Evolutionary conservation across 2,329 filamentous ascomycete species (phyloP), one percentile per base, ranked within the genome.

Genomic region (Nemania abortiva): DNA sequence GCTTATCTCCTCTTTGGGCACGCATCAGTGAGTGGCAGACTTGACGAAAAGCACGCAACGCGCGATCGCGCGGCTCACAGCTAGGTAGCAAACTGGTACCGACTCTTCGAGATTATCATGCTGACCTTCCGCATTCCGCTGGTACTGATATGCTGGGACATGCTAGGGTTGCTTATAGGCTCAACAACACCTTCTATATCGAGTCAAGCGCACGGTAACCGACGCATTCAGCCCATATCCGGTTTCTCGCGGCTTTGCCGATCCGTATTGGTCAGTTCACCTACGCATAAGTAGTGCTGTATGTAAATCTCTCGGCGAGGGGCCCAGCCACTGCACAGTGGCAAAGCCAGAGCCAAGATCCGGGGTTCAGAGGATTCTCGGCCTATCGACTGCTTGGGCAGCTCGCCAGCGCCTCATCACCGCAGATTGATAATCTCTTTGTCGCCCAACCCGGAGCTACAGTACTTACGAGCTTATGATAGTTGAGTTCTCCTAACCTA

Each of bases 101-200:
- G 31, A 63, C 39, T 55, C 20, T 52, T 57, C 47, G 29, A 61
- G 54, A 69, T 63, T 63, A 57, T 56, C 59, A 47, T 60, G 58
- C 45, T 52, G 50, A 70, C 67, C 67, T 70, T 70, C 67, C 67
- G 59, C 10, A 63, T 70, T 70, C 64, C 54, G 67, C 63, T 67
- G 60, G 31, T 52, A n/a, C n/a, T n/a, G n/a, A 50, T 59, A 39
- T 55, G 52, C 56, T 49, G 59, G 29, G 49, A 56, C 57, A 27
- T 55, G 45, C 60, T 45, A 49, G 65, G 58, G 57, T 62, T 24
- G 34, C 34, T 34, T 52, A 64, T 49, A 61, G 54, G 62, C 56
- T 66, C 37, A 63, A 53, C 49, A 45, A 29, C 58, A 71, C 69
- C 69, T 71, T 66, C 69, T 65, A 34, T 20, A 66, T 71, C 27